Conservation (phyloP, 2,329 filamentous ascomycete genomes). For the Neophaeococcomyces mojaviensis region DNA sequence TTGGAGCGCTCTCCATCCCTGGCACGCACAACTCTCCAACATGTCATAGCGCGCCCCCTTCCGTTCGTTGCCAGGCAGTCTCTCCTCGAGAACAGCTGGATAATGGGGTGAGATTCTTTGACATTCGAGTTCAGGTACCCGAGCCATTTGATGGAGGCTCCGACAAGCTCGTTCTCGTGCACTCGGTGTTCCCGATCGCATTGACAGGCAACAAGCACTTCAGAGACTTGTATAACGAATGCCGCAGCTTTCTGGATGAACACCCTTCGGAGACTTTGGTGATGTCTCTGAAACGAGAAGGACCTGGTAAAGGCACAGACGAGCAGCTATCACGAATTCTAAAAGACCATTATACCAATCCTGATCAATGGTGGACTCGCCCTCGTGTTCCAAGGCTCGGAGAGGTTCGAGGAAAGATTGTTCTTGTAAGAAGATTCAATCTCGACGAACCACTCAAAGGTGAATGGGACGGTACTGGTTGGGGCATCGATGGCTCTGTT, state of each 20-base stretch:
- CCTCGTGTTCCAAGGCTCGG: slow-evolving; percentile 70
- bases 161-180: slow-evolving; percentile 72
- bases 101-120: slow-evolving; percentile 90
- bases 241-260: slow-evolving; percentile 66
- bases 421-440: slow-evolving; percentile 74
- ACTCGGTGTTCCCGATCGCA: slow-evolving; percentile 81
- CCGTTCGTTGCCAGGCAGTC: slow-evolving; percentile 86
- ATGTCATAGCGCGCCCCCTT: slow-evolving; percentile 74
- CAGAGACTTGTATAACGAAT: slow-evolving; percentile 59
- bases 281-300: slow-evolving; percentile 85
- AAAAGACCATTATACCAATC: slow-evolving; percentile 60
- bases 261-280: slow-evolving; percentile 78
- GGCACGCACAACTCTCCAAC: slow-evolving; percentile 95
- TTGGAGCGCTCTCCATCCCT: slow-evolving; percentile 79
- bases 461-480: slow-evolving; percentile 44
- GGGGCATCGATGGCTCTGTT: slow-evolving; percentile 51
- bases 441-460: slow-evolving; percentile 45
- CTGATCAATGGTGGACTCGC: slow-evolving; percentile 67
- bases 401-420: slow-evolving; percentile 70
- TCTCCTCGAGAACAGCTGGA: slow-evolving; percentile 68
- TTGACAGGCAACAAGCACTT: slow-evolving; percentile 76
- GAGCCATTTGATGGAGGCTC: slow-evolving; percentile 50
- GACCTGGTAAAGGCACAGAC: slow-evolving; percentile 71
- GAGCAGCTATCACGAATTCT: slow-evolving; percentile 69
- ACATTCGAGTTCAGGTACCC: slow-evolving; percentile 70